Evolutionary conservation across 345 rosid species (phyloP), one percentile per base, ranked within the genome.

Genomic region (Lepidium didymum): DNA sequence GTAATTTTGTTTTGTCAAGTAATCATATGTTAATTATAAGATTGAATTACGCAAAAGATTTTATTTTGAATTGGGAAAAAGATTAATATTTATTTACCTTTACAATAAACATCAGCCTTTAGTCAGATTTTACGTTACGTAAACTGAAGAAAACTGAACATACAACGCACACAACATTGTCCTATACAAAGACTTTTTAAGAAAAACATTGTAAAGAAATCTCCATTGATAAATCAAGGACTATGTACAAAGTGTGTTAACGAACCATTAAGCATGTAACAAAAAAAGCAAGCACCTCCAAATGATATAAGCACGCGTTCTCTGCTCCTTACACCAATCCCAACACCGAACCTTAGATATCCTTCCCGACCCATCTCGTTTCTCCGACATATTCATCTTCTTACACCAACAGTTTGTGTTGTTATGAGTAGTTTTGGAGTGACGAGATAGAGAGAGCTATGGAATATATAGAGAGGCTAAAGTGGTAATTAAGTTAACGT

Each of bases 251-350:
- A 21, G 16, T 14, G 27, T 62, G 69, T 55, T 46, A 14, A 44
- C 42, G 45, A 54, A 29, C 44, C 46, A 3, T 49, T 40, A 38
- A 69, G 49, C 49, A 34, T 47, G 72, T 6, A 89, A 80, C 66
- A 91, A 87, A 70, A 87, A 81, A 56, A 83, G 81, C 4, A 86
- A 76, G 49, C 97, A 91, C 79, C 86, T 85, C 92, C 91, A 89
- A 15, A 89, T 82, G 54, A 85, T 89, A 70, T 91, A 88, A 42
- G 81, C 64, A 8, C 93, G 78, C 0, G 93, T 88, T 63, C 85
- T 69, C 80, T 75, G 85, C 81, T 91, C 91, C 68, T 80, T 72
- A 43, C 83, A 85, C 72, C 87, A 63, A 59, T 75, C 69, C 86
- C 83, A 80, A 4, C 81, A 66, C 35, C 71, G 67, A 37, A 74